Conservation (phyloP, 495 filamentous ascomycete genomes). For the Aspergillus homomorphus region DNA sequence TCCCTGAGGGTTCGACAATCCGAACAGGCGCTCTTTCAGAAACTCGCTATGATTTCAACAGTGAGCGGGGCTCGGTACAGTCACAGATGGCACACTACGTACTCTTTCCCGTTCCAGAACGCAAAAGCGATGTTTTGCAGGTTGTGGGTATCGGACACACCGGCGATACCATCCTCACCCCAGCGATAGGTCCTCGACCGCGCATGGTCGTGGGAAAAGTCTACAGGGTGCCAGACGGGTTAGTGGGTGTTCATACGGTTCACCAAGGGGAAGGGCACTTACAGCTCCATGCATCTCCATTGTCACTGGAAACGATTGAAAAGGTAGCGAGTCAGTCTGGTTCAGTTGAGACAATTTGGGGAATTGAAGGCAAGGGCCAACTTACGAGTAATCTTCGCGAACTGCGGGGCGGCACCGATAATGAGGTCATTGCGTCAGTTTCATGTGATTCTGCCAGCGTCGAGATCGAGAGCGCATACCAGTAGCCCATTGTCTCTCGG, state of each 20-base stretch:
- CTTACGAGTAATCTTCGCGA: constrained; percentile 90
- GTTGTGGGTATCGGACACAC: constrained; percentile 88
- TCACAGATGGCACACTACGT: constrained; percentile 28
- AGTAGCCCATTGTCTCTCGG: constrained; percentile 84
- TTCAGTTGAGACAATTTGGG: neutral
- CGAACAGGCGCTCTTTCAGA: constrained; percentile 91
- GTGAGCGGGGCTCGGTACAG: constrained; percentile 2
- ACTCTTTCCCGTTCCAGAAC: constrained; percentile 98
- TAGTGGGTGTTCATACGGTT: too few relatives aligned
- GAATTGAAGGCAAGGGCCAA: constrained; percentile 13
- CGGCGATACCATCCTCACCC: constrained; percentile 97
- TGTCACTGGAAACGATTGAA: constrained; percentile 39
- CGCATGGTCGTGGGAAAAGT: constrained; percentile 91
- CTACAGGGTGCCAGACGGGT: constrained; percentile 35
- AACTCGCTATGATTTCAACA: constrained; percentile 62
- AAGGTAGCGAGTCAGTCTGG: neutral
- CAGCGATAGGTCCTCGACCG: constrained; percentile 84
- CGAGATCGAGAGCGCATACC: constrained; percentile 44
- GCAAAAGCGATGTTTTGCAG: constrained; percentile 89
- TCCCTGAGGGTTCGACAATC: constrained; percentile 90
- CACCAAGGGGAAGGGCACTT: too few relatives aligned
- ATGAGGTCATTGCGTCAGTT: constrained; percentile 26
- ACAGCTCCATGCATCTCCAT: constrained; percentile 97
- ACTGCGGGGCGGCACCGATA: constrained; percentile 49
- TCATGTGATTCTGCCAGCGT: constrained; percentile 14